Conservation (phyloP, 441 rosid genomes). For the Pelargonium citronellum region DNA sequence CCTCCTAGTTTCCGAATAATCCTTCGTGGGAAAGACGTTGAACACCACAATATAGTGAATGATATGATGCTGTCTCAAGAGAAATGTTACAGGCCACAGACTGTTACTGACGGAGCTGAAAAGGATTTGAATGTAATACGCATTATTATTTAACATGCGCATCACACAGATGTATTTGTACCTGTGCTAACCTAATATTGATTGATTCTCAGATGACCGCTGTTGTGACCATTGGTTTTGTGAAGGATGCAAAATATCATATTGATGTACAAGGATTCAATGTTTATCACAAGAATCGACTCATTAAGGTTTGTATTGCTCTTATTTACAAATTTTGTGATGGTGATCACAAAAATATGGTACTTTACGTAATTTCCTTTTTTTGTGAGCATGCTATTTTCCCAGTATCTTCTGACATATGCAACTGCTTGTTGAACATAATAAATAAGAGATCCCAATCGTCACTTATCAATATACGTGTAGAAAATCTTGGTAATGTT, state of each 20-base stretch:
- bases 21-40: conserved; percentile 82
- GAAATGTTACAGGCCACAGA: conserved; percentile 66
- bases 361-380: conserved; percentile 2
- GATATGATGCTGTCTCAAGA: conserved; percentile 77
- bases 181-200: conserved; percentile 19
- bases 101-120: conserved; percentile 35
- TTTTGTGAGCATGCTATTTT: not conserved
- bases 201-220: conserved; percentile 55
- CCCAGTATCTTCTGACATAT: not conserved
- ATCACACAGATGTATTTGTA: not conserved
- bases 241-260: conserved; percentile 87
- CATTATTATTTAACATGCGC: no score
- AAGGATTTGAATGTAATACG: conserved; percentile 49
- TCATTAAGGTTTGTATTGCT: conserved; percentile 47
- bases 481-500: no score
- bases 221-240: conserved; percentile 82
- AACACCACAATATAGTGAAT: conserved; percentile 86
- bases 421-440: no score
- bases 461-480: no score
- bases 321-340: not conserved
- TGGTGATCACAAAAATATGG: not conserved
- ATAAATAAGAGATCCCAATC: no score
- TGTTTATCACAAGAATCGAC: conserved; percentile 46
- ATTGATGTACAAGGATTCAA: conserved; percentile 93
- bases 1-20: conserved; percentile 76